Conservation (phyloP, 306 rosid genomes). For the Calophaca sinica region DNA sequence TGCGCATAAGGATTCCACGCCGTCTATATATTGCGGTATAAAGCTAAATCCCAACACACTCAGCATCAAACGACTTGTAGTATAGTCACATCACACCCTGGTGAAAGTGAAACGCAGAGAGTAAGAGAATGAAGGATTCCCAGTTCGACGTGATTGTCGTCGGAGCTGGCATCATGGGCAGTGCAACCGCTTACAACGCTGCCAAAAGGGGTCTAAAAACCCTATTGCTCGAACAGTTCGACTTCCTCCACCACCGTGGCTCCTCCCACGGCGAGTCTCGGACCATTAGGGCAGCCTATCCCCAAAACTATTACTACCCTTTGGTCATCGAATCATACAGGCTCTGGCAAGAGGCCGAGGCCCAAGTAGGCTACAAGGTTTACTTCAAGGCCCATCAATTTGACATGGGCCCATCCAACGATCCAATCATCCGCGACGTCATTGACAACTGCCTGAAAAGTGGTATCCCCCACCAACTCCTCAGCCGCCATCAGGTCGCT, state of each 20-base stretch:
- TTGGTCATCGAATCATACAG: constrained; percentile 72
- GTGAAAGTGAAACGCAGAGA: no score
- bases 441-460: constrained; percentile 52
- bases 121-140: not conserved
- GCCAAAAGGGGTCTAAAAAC: constrained; percentile 64
- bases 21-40: no score
- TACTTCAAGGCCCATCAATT: constrained; percentile 69
- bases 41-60: no score
- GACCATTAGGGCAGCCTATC: constrained; percentile 79
- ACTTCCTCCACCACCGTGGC: constrained; percentile 93
- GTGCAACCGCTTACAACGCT: constrained; percentile 80
- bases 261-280: constrained; percentile 99
- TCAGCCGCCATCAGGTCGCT: constrained; percentile 44
- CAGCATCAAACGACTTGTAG: no score
- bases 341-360: constrained; percentile 72
- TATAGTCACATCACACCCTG: no score
- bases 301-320: constrained; percentile 60
- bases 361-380: constrained; percentile 75
- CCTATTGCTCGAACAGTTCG: constrained; percentile 80
- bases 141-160: constrained; percentile 71
- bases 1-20: no score
- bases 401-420: constrained; percentile 59
- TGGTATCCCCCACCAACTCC: constrained; percentile 45
- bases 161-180: constrained; percentile 91
- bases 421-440: constrained; percentile 46